Evolutionary conservation across 305 asterid genomes (phyloP).

Genomic region (Fraxinus angustifolia): DNA sequence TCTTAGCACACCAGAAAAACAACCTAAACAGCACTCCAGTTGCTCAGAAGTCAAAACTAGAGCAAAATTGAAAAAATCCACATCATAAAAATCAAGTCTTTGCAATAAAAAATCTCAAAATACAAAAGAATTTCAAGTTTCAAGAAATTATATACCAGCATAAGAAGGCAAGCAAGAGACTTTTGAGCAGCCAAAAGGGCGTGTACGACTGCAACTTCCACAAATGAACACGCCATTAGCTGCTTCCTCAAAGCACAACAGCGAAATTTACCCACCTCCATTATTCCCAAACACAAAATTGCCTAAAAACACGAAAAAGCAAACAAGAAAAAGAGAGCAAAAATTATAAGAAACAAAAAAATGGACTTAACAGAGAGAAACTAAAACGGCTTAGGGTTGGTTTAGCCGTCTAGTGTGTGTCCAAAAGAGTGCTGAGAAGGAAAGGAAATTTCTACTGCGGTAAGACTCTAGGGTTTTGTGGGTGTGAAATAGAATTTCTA

Average conservation of each 20-base stretch:
- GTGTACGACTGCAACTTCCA: constrained; percentile 10
- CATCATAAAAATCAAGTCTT: not conserved
- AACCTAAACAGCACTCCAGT: constrained; percentile 12
- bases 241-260: not conserved
- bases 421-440: constrained; percentile 18
- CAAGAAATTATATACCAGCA: constrained; percentile 15
- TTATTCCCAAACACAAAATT: not conserved
- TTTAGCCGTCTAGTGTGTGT: constrained; percentile 21
- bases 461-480: constrained; percentile 36
- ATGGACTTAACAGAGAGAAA: constrained; percentile 23
- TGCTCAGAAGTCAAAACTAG: constrained; percentile 9
- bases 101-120: not conserved
- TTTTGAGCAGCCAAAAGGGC: constrained; percentile 15
- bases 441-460: constrained; percentile 22
- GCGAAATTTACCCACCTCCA: constrained; percentile 16
- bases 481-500: constrained; percentile 18
- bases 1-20: not conserved
- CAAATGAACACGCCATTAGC: constrained; percentile 5
- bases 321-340: not conserved
- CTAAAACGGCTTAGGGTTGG: constrained; percentile 13
- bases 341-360: not conserved
- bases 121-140: not conserved
- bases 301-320: not conserved
- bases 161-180: constrained; percentile 15
- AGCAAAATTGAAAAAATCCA: not conserved